Base-by-base conservation (phyloP, 2,329 filamentous ascomycete species). In the Lizonia empirigonia region DNA sequence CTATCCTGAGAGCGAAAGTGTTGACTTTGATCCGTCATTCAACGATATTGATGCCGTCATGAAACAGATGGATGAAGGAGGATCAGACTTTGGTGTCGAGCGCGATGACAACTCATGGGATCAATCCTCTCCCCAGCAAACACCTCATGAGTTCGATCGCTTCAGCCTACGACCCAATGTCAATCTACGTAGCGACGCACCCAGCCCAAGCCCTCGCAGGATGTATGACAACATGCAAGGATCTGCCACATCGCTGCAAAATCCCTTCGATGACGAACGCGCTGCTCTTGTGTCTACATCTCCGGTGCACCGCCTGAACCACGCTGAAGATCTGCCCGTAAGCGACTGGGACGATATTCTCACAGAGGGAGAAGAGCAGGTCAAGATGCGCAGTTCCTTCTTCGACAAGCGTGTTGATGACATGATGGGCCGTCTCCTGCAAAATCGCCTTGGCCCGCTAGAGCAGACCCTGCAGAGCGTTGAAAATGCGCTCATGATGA, bases 291-390 rank as follows among this genome's bases (percentile, higher is more conserved):
- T 78, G 1, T 78, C 80, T 35, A 79, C 82, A 29, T 80, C 82
- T 18, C 80, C 82, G 42, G 76, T 91, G 23, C 82, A 84, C 54
- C 82, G 83, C 45, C 78, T 90, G 46, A 85, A 87, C 62, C 82
- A 80, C 53, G 81, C 80, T 26, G 82, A 83, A 22, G 85, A 84
- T 55, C 78, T 87, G 13, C 85, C 87, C 19, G 83, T 86, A 53
- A 97, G 92, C 69, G 93, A 97, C 71, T 99, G 94, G 94, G 91
- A 96, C 66, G 91, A 96, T 66, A 86, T 97, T 55, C 88, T 88
- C 8, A 89, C 90, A 15, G 86, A 88, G 26, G 70, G 68, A 22
- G 90, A 95, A 51, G 84, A 85, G 41, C 96, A 96, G 73, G 79
- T 97, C 48, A 85, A 89, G 58, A 85, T 86, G 44, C 85, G 91